Base-by-base conservation (phyloP, 345 rosid species). In the Reutealis trisperma region DNA sequence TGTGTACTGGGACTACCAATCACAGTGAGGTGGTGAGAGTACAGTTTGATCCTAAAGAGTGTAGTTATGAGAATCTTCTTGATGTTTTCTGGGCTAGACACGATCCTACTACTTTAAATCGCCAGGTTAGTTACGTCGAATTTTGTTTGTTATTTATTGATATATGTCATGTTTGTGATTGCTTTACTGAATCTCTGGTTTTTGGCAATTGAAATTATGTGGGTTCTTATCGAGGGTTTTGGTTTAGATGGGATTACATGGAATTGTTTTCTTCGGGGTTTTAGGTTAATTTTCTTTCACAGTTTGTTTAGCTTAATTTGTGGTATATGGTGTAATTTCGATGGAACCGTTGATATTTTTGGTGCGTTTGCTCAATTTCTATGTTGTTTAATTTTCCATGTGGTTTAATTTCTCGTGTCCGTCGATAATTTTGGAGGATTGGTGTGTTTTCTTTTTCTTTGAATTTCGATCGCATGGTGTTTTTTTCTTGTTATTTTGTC, bases 71-170 rank as follows among this genome's bases (percentile, higher is more conserved):
- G 69, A 4, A 86, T 49, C 85, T 96, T 75, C 94, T 96, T 72
- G 96, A 93, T 80, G 77, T 32, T 75, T 96, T 96, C 82, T 93
- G 98, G 98, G 84, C 92, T 70, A 76, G 93, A 74, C 99, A 93
- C 78, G 99, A 96, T 73, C 99, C 99, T 57, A 96, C 98, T 69
- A 85, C 95, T 65, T 86, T 85, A 77, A 93, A 96, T 87, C 97
- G 98, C 32, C 98, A 93, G 99, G 98, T 93, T 63, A 60, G 83
- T 47, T 52, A 59, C 58, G 22, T 57, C 15, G 6, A 19, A 58
- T 63, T 32, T 5, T 5, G 21, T 66, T 58, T 24, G 15, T 12
- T n/a, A 1, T 45, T 27, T n/a, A 25, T n/a, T 10, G 15, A 14
- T 8, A 47, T 11, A 72, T 66, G 19, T 47, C 58, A 61, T 59